These are phyloP conservation scores for Leptodermis oblonga DNA, from an alignment of 257 asterid genomes.

Conservation along the genomic window DNA sequence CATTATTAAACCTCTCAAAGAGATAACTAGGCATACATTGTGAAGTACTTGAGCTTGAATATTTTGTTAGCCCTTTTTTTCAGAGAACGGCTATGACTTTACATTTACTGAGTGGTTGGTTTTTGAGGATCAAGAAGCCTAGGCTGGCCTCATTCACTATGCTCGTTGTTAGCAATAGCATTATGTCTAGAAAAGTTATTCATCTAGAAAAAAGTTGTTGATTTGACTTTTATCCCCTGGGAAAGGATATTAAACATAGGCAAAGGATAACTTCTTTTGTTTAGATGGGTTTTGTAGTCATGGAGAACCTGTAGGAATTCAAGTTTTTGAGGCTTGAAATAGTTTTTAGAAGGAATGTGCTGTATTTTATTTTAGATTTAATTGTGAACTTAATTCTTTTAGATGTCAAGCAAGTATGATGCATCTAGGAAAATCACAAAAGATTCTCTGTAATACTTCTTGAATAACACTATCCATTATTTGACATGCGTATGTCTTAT, in stretches of 20 bases:
- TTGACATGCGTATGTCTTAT: no score
- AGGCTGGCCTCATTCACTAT: background rate
- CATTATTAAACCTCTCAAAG: background rate
- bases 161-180: background rate
- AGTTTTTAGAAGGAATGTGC: background rate
- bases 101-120: background rate
- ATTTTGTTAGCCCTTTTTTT: background rate
- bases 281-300: background rate
- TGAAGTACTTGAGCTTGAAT: background rate
- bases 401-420: background rate
- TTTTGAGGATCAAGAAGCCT: background rate
- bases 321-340: background rate
- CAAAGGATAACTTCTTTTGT: background rate
- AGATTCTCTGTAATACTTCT: background rate
- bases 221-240: background rate
- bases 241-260: background rate
- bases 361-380: no score
- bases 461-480: background rate
- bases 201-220: background rate
- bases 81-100: background rate
- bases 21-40: background rate
- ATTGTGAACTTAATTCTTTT: background rate
- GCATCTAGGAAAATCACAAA: background rate
- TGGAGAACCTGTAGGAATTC: background rate
- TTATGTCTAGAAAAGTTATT: background rate